These are phyloP conservation scores for Massariosphaeria phaeospora DNA, from an alignment of 495 filamentous ascomycete genomes.

Conservation along the genomic window DNA sequence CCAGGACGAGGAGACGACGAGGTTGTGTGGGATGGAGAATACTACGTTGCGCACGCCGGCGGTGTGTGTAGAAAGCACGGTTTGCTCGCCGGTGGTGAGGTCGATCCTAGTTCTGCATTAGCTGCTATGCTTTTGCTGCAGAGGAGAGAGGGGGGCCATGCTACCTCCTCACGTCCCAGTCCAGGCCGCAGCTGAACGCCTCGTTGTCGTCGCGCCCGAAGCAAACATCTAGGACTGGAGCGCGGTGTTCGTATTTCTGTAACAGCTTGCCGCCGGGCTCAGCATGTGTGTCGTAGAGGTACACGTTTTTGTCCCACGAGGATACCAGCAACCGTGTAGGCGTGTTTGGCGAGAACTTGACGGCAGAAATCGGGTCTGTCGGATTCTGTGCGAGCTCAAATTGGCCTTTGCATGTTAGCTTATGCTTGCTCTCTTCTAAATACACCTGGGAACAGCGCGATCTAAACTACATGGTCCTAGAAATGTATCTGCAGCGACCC, in stretches of 20 bases:
- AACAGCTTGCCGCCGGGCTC: constrained; percentile 59
- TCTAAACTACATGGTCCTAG: no score
- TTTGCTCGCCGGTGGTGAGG: constrained; percentile 64
- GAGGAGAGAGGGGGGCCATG: neutral
- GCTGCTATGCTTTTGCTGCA: neutral
- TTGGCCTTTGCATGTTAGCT: constrained; percentile 44
- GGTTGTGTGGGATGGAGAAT: constrained; percentile 65
- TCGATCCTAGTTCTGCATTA: constrained; percentile 45
- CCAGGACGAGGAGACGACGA: constrained; percentile 89
- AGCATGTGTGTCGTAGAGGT: constrained; percentile 74
- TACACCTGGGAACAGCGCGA: no score
- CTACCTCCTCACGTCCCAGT: constrained; percentile 64
- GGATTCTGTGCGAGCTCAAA: constrained; percentile 71
- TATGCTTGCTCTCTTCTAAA: no score
- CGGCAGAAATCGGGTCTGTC: constrained; percentile 78
- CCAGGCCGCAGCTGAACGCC: constrained; percentile 78
- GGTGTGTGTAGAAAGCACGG: constrained; percentile 69
- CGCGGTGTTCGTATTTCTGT: constrained; percentile 71
- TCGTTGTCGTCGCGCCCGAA: constrained; percentile 76
- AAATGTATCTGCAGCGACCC: no score
- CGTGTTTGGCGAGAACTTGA: constrained; percentile 74
- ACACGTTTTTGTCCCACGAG: constrained; percentile 91
- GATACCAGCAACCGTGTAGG: constrained; percentile 72
- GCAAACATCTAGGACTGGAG: constrained; percentile 85
- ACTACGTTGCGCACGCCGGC: constrained; percentile 76